Base-by-base conservation (phyloP, 768 basidiomycete genomes). In the Leccinum broughii region DNA sequence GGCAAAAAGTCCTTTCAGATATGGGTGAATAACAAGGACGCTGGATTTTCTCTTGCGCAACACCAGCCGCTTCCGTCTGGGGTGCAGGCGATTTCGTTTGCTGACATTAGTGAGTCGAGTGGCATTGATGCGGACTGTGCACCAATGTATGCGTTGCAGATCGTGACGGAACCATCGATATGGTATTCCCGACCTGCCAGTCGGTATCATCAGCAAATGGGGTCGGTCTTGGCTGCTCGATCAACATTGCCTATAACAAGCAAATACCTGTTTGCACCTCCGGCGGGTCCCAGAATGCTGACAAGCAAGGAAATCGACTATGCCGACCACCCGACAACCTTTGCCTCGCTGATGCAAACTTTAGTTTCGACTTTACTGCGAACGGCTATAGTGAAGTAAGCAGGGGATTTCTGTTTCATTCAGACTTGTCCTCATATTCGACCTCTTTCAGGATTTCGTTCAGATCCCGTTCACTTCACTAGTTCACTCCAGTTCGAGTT, bases 161-260 rank as follows among this genome's bases (percentile, higher is more conserved):
- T 68, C 87, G 97, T 7, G 97, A 98, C 66, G 97, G 97, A 1
- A 95, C 96, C 1, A 90, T 98, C 34, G 97, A 98, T 72, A 86
- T 98, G 82, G 81, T 99, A 50, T 93, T 98, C 69, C 83, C 92
- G 0, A 90, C 90, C 1, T 99, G 97, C 70, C 75, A 79, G 0
- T 83, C 80, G 3, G 84, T 92, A n/a, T 88, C 90, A 0, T 71
- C 78, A 1, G 78, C 81, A 1, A 85, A 81, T 0, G 94, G 95
- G 3, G 75, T 91, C 1, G 95, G 95, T 11, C 77, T 77, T 2
- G 82, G 85, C 44, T 98, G 97, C 71, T 78, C 78, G 54, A 83
- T 99, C 73, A 96, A 95, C 69, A 89, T 98, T 58, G 95, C 88
- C 4, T 98, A 93, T 76, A 99, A 98, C 73, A 81, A 88, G 63